Evolutionary conservation across 257 asterid genomes (phyloP), one percentile per base, ranked within the genome.

Genomic region (Coffea canephora): DNA sequence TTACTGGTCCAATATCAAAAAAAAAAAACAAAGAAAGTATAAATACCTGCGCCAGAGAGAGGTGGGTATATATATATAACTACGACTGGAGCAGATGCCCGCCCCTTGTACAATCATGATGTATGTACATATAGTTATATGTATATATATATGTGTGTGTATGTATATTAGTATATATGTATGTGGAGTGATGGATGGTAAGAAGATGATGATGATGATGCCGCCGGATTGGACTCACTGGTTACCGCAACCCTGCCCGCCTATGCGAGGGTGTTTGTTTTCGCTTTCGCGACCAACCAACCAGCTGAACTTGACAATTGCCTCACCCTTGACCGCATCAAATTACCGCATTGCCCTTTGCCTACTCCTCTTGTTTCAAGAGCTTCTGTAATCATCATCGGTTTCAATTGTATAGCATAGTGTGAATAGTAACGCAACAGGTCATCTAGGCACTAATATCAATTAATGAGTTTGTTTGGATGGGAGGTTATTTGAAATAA

Each of bases 231-330:
- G 71, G 83, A 81, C 81, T 59, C 16, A 8, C 12, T 2, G 52
- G 52, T 0, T 48, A 25, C 34, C 69, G 14, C 25, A 12, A 19
- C 23, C 25, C 19, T 12, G 15, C 21, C 41, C 3, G 15, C 4
- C 36, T 9, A n/a, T 8, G 5, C 2, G 69, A 9, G 69, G 12
- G 9, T 0, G 70, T 4, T 62, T 75, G 69, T n/a, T 25, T 69
- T 66, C 34, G 71, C 50, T 70, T 65, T 68, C 73, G 61, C 76
- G 80, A 62, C 50, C 73, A 71, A 67, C 81, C 77, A 69, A 62
- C 80, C 83, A 74, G 78, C 76, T 57, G 79, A 73, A 11, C 79
- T 82, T 85, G 89, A 88, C 88, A 61, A 74, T 54, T 72, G 64
- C 80, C 41, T 16, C 80, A 82, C 75, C 70, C 19, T 1, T 13